Base-by-base conservation (phyloP, 306 rosid species). In the Betula pendula region DNA sequence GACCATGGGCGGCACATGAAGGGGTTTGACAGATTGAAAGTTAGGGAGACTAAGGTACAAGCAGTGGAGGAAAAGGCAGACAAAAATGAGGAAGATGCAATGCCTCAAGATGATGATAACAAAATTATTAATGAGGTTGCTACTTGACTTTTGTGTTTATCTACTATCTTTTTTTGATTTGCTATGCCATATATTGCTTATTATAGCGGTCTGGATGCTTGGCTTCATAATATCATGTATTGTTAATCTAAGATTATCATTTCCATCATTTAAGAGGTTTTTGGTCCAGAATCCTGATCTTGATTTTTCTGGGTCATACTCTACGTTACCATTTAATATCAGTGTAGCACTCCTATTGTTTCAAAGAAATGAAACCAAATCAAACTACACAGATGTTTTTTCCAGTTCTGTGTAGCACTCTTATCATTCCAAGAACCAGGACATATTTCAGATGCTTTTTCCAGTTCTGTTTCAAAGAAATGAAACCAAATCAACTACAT, bases 1-100 rank as follows among this genome's bases (percentile, higher is more conserved):
- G 98, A 94, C 74, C 98, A 82, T 69, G 97, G 98, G 58, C 90
- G 97, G 25, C 98, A 92, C 86, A 92, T 92, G 97, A 94, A 90
- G 82, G 97, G 96, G n/a, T 89, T 84, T 80, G 87, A 88, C 75
- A 87, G 96, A 86, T 81, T 70, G 78, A 90, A 89, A 76, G 85
- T 81, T 51, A 86, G 95, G 82, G 96, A 92, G 79, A 75, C 90
- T 2, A 69, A 75, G 14, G 44, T 62, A 53, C 85, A 49, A 53
- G 15, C 74, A 7, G 62, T 84, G 15, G 66, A 74, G 29, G 83
- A 81, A 70, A 76, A 73, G 20, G 81, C 78, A 63, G 86, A 80
- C 35, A 16, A 65, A 19, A 40, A 70, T 71, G 88, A 86, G 75
- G 85, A 75, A 63, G 78, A 77, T 48, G 60, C 75, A 8, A 33